phyloP scores from a whole-genome alignment of 2,329 filamentous ascomycete species.

The Verticillium albo-atrum region DNA sequence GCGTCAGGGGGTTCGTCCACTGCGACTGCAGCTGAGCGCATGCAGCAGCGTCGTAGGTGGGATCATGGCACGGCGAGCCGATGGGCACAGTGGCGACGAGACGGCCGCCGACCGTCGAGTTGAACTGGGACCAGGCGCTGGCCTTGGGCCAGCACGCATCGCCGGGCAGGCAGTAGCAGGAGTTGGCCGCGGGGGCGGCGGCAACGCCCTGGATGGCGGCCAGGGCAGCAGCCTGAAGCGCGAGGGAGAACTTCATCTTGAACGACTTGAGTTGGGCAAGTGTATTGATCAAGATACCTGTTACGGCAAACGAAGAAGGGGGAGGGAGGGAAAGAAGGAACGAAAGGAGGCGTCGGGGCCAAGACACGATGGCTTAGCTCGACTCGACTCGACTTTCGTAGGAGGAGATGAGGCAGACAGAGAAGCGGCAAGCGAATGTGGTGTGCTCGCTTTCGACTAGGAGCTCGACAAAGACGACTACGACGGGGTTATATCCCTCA shows the following conservation, averaged over 20 bases:
- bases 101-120: constrained; percentile 43
- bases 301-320: constrained; percentile 4
- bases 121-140: constrained; percentile 43
- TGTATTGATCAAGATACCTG: constrained; percentile 2
- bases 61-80: constrained; percentile 47
- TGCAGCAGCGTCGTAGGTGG: constrained; percentile 34
- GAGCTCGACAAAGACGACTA: background rate
- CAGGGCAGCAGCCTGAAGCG: constrained; percentile 11
- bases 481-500: background rate
- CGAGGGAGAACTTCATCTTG: constrained; percentile 9
- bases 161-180: constrained; percentile 44
- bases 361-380: background rate
- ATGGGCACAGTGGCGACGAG: constrained; percentile 50
- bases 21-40: constrained; percentile 33
- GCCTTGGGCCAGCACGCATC: constrained; percentile 49
- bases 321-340: background rate
- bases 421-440: background rate
- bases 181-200: constrained; percentile 6
- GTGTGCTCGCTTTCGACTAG: background rate
- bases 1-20: constrained; percentile 28
- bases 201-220: constrained; percentile 4
- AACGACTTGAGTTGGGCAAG: constrained; percentile 2
- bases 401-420: background rate
- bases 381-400: background rate
- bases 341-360: background rate